Conservation (phyloP, 2,329 filamentous ascomycete species). For the Zymoseptoria passerinii region DNA sequence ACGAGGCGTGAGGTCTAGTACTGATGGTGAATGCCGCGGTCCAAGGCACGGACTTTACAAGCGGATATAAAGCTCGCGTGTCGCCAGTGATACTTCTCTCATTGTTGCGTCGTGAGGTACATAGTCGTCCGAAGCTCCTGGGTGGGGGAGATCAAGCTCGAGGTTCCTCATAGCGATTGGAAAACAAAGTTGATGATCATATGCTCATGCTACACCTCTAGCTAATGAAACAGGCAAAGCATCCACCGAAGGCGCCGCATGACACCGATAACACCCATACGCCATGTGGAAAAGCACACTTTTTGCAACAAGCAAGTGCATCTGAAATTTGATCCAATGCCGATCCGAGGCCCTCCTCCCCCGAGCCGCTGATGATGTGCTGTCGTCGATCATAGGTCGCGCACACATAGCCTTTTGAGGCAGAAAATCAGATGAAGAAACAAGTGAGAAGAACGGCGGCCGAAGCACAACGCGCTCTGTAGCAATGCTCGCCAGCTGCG, state of each 20-base stretch:
- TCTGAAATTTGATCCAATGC: slow-evolving; percentile 4
- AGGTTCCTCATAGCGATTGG: background rate
- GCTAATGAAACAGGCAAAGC: slow-evolving; percentile 3
- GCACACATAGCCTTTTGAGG: background rate
- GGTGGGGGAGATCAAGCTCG: too few relatives aligned
- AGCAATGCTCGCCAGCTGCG: slow-evolving; percentile 8
- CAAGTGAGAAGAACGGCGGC: slow-evolving; percentile 4
- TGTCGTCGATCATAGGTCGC: slow-evolving; percentile 4
- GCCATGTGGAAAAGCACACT: slow-evolving; percentile 4
- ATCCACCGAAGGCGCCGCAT: background rate
- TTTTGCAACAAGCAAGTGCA: slow-evolving; percentile 2
- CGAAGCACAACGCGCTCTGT: slow-evolving; percentile 1
- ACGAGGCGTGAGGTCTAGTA: background rate
- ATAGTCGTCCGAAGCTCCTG: too few relatives aligned
- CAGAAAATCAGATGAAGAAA: slow-evolving; percentile 2
- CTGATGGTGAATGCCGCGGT: background rate
- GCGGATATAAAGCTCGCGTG: background rate
- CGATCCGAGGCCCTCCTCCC: background rate
- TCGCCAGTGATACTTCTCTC: too few relatives aligned
- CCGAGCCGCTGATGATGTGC: slow-evolving; percentile 1
- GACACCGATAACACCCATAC: slow-evolving; percentile 6
- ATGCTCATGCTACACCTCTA: slow-evolving; percentile 13
- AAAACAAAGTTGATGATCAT: slow-evolving; percentile 1
- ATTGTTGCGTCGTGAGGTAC: too few relatives aligned
- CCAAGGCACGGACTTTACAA: background rate